These are phyloP conservation scores for Puya raimondii DNA, from an alignment of 176 grass and related monocot species.

Conservation along the genomic window DNA sequence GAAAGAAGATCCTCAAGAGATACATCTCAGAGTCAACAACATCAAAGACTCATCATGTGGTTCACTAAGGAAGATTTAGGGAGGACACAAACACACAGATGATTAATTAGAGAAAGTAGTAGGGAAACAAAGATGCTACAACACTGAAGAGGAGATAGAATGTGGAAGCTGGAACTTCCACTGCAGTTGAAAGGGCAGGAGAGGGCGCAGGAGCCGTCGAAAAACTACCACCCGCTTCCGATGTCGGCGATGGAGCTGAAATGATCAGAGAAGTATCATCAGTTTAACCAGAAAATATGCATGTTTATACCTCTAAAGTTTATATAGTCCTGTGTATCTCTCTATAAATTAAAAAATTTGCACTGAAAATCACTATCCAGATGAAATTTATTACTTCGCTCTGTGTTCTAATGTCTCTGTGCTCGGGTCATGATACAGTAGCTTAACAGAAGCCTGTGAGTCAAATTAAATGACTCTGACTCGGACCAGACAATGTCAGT, in stretches of 20 bases:
- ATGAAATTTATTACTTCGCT: no score
- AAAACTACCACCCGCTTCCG: not conserved
- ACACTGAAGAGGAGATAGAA: not conserved
- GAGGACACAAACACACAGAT: not conserved
- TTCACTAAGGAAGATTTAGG: not conserved
- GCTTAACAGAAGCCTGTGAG: no score
- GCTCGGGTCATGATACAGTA: no score
- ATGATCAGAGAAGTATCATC: not conserved
- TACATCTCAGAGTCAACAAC: slow-evolving; percentile 11
- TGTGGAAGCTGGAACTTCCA: slow-evolving; percentile 1
- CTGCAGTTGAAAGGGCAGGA: slow-evolving; percentile 17
- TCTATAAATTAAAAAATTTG: no score
- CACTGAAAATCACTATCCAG: no score
- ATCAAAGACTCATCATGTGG: not conserved
- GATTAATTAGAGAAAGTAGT: slow-evolving; percentile 3
- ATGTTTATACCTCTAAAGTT: no score
- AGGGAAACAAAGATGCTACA: not conserved
- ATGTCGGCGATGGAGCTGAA: slow-evolving; percentile 34
- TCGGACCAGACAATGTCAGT: not conserved
- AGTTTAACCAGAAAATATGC: not conserved
- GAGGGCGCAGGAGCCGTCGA: slow-evolving; percentile 15
- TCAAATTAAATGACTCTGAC: no score
- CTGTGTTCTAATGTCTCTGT: no score
- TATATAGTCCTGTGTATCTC: no score
- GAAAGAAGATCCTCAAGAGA: slow-evolving; percentile 14